Base-by-base conservation (phyloP, 805 yeast species). In the Ogataea paradorogensis region DNA sequence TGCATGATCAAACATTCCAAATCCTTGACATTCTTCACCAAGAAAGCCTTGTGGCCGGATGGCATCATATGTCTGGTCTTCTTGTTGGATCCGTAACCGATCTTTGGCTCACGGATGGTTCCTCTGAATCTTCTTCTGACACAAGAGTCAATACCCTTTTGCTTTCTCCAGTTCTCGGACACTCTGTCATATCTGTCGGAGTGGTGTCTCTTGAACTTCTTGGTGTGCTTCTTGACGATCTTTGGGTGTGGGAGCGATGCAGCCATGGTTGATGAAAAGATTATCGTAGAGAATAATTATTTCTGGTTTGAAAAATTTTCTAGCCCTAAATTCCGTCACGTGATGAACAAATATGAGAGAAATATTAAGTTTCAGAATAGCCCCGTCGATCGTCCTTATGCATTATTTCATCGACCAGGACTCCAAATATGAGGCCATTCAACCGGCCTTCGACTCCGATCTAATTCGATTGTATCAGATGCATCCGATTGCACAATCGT, bases 81-180 rank as follows among this genome's bases (percentile, higher is more conserved):
- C 80, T 88, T 93, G 96, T 93, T 89, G 63, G 98, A 89, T 77
- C 99, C 97, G 82, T 87, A 93, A 82, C 99, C 99, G 66, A 93
- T 90, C 80, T 85, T 90, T 81, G 99, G 99, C 82, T 91, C 95
- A 65, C 90, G 80, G 70, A 93, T 87, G 76, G 91, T 84, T 70
- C 99, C 99, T 84, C 97, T 88, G 95, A 93, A 93, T 82, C 93
- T 84, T 82, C 99, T 91, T 82, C 99, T 93, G 72, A 95, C 97
- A 78, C 88, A 82, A 62, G 98, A 90, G 82, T 93, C 99, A 71
- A 93, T 93, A 93, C 99, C 99, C 87, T 93, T 93, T 79, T 95
- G 99, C 80, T 93, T 91, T 88, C 99, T 93, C 99, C 99, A 95
- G 83, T 82, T 84, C 78, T 88, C 97, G 67, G 87, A 77, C 62